Conservation (phyloP, 129 eudicot genomes). For the Escallonia rubra region DNA sequence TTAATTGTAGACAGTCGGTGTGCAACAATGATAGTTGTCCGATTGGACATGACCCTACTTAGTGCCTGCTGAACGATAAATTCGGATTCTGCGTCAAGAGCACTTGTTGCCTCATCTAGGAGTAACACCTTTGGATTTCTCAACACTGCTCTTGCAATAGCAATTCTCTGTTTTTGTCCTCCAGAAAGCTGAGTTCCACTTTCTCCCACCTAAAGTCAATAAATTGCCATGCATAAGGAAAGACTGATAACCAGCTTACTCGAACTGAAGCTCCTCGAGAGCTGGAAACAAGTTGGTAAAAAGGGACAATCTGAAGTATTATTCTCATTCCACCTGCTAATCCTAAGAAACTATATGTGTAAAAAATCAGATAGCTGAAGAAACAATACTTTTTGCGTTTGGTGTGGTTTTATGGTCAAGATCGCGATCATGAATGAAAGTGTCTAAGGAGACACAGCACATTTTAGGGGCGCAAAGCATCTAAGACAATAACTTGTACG, state of each 20-base stretch:
- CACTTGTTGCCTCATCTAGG: conserved; percentile 90
- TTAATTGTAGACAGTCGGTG: conserved; percentile 68
- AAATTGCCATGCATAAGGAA: conserved; percentile 1
- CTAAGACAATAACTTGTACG: too few species aligned
- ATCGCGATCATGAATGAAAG: too few species aligned
- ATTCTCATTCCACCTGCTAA: neutral
- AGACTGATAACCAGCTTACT: neutral
- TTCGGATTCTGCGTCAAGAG: conserved; percentile 84
- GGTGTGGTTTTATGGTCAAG: too few species aligned
- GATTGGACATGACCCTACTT: conserved; percentile 42
- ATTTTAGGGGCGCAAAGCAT: too few species aligned
- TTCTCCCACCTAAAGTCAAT: conserved; percentile 54
- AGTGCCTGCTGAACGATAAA: conserved; percentile 63
- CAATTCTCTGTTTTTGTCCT: conserved; percentile 82
- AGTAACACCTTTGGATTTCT: conserved; percentile 72
- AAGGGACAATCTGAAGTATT: neutral
- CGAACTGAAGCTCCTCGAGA: neutral
- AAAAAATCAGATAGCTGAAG: too few species aligned
- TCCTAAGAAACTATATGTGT: too few species aligned
- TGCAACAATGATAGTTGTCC: conserved; percentile 71
- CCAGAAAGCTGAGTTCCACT: conserved; percentile 86
- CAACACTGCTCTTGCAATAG: conserved; percentile 75
- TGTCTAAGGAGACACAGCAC: too few species aligned
- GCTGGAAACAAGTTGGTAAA: neutral
- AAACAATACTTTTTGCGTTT: too few species aligned